phyloP scores from a whole-genome alignment of 1,284 basidiomycete species.

The Naganishia cerealis region DNA sequence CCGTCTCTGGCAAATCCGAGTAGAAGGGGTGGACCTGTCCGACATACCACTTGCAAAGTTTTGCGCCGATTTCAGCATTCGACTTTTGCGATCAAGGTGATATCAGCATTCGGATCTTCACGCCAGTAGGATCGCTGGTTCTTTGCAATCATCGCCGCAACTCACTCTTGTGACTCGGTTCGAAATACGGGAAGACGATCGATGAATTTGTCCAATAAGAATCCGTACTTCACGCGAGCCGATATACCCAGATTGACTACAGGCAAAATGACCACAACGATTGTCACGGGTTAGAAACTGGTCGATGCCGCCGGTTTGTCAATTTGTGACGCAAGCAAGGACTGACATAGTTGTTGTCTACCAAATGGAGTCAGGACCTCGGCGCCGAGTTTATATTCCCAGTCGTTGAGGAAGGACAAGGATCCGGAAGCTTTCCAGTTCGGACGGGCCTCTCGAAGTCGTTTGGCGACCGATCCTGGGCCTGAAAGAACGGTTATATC shows the following conservation, averaged over 20 bases:
- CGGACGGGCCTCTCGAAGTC: slow-evolving; percentile 61
- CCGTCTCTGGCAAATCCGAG: not conserved
- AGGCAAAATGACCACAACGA: not conserved
- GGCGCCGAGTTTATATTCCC: slow-evolving; percentile 56
- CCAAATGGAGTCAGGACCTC: slow-evolving; percentile 59
- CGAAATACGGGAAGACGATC: slow-evolving; percentile 55
- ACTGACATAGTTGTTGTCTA: slow-evolving; percentile 63
- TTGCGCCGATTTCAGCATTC: slow-evolving; percentile 56
- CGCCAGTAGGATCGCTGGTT: not conserved
- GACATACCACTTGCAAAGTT: slow-evolving; percentile 54
- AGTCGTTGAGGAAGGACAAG: slow-evolving; percentile 56
- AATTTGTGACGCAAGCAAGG: not conserved
- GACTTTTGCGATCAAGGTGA: slow-evolving; percentile 38
- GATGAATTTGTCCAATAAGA: slow-evolving; percentile 51
- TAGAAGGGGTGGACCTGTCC: no score
- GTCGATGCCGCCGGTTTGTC: not conserved
- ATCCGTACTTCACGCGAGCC: slow-evolving; percentile 53
- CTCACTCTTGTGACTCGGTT: slow-evolving; percentile 54
- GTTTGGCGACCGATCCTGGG: slow-evolving; percentile 63
- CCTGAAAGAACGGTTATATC: slow-evolving; percentile 48
- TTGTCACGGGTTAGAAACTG: no score
- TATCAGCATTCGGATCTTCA: not conserved
- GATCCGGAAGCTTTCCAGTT: slow-evolving; percentile 59
- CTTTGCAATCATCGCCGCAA: not conserved
- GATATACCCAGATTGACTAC: slow-evolving; percentile 52